Conservation (phyloP, 2,329 filamentous ascomycete species). For the Fusarium irregulare region DNA sequence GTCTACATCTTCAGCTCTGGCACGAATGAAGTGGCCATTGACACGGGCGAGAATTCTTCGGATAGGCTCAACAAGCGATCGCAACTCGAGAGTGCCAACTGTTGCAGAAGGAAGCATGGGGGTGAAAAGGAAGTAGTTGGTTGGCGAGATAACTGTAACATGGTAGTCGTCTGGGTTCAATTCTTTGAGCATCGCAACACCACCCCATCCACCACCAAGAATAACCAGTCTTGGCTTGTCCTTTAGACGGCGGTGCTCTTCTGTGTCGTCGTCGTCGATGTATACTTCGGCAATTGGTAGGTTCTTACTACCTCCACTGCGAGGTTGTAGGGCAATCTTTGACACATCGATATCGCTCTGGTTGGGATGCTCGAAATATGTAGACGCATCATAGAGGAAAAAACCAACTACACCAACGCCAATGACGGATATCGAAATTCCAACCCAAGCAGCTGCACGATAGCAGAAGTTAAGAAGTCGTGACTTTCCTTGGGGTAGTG, state of each 20-base stretch:
- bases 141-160: conserved; percentile 92
- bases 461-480: conserved; percentile 70
- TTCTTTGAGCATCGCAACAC: conserved; percentile 90
- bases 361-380: conserved; percentile 79
- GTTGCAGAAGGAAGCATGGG: conserved; percentile 98
- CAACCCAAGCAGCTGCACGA: conserved; percentile 70
- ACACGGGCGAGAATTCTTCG: conserved; percentile 82
- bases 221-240: conserved; percentile 94
- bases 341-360: conserved; percentile 84
- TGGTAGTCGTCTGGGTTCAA: conserved; percentile 93
- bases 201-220: conserved; percentile 93
- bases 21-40: conserved; percentile 89
- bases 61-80: conserved; percentile 93
- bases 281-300: conserved; percentile 88
- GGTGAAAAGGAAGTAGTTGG: conserved; percentile 97
- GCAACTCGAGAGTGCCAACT: conserved; percentile 90
- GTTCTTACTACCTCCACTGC: conserved; percentile 91
- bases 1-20: conserved; percentile 86
- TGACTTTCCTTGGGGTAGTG: conserved; percentile 62
- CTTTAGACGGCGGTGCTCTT: conserved; percentile 76
- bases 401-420: conserved; percentile 80
- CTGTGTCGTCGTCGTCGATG: conserved; percentile 87
- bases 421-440: conserved; percentile 78
- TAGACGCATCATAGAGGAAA: conserved; percentile 93
- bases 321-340: conserved; percentile 81